Conservation (phyloP, 257 asterid species). For the Solanum bulbocastanum region DNA sequence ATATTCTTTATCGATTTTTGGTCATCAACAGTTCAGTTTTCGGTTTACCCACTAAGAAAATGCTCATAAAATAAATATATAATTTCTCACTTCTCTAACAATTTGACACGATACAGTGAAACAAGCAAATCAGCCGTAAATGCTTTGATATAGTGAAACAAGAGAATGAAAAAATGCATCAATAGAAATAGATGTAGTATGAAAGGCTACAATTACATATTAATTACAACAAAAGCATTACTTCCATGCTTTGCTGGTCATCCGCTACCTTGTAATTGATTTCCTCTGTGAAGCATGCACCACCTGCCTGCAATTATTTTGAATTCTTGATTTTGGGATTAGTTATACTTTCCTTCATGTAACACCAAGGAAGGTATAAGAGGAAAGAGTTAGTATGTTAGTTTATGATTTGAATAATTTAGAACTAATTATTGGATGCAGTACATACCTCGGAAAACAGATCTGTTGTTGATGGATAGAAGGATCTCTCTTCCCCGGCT, state of each 20-base stretch:
- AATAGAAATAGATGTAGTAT: too few relatives aligned
- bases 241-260: background rate
- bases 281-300: background rate
- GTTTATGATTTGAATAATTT: background rate
- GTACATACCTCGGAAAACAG: background rate
- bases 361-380: background rate
- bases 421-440: background rate
- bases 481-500: slow-evolving; percentile 9
- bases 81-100: too few relatives aligned
- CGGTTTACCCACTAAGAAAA: too few relatives aligned
- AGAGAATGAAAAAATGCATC: too few relatives aligned
- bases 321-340: background rate
- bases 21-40: too few relatives aligned
- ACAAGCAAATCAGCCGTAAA: too few relatives aligned
- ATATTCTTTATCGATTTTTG: too few relatives aligned
- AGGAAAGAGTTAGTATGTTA: background rate
- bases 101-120: too few relatives aligned
- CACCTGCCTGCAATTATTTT: background rate
- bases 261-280: background rate
- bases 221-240: background rate
- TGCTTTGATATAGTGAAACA: too few relatives aligned
- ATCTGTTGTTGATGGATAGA: background rate
- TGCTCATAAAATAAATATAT: too few relatives aligned
- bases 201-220: too few relatives aligned
- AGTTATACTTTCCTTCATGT: background rate